phyloP scores from a whole-genome alignment of 2,329 filamentous ascomycete genomes.

The Trichothecium roseum region DNA sequence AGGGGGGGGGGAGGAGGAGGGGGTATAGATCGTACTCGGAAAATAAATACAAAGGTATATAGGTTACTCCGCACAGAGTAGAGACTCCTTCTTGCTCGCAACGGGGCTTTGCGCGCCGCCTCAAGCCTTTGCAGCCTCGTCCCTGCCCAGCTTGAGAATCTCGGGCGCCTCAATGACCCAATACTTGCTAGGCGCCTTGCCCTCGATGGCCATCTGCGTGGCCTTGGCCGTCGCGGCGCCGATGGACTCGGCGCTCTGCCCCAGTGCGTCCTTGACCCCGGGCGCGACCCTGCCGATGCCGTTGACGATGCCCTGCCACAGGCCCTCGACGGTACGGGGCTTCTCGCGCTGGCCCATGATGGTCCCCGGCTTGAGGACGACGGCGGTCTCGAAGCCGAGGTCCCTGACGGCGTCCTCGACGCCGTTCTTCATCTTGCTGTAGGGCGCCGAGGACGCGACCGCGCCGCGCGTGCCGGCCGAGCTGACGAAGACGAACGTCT shows the following conservation, averaged over 20 bases:
- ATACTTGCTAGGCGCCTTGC: slow-evolving; percentile 46
- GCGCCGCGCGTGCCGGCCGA: slow-evolving; percentile 36
- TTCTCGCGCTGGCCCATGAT: slow-evolving; percentile 63
- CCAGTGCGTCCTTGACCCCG: slow-evolving; percentile 53
- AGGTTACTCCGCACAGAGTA: no score
- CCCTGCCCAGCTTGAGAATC: slow-evolving; percentile 54
- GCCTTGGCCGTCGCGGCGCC: slow-evolving; percentile 55
- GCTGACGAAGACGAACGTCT: slow-evolving; percentile 70
- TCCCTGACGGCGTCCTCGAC: slow-evolving; percentile 68
- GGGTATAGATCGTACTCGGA: no score
- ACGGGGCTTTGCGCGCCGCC: no score
- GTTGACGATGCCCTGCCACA: slow-evolving; percentile 44
- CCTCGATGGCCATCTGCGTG: slow-evolving; percentile 44
- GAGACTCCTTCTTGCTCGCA: no score
- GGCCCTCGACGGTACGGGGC: slow-evolving; percentile 45
- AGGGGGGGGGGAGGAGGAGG: no score
- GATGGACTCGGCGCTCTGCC: slow-evolving; percentile 67
- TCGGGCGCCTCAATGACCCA: slow-evolving; percentile 53
- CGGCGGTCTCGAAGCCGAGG: slow-evolving; percentile 65
- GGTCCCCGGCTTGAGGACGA: slow-evolving; percentile 65
- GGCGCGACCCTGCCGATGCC: slow-evolving; percentile 42
- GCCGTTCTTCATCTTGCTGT: slow-evolving; percentile 71
- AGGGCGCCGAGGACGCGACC: slow-evolving; percentile 30
- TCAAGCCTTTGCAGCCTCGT: slow-evolving; percentile 6
- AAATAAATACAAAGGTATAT: no score